Base-by-base conservation (phyloP, 306 rosid genomes). In the Prunus dulcis region DNA sequence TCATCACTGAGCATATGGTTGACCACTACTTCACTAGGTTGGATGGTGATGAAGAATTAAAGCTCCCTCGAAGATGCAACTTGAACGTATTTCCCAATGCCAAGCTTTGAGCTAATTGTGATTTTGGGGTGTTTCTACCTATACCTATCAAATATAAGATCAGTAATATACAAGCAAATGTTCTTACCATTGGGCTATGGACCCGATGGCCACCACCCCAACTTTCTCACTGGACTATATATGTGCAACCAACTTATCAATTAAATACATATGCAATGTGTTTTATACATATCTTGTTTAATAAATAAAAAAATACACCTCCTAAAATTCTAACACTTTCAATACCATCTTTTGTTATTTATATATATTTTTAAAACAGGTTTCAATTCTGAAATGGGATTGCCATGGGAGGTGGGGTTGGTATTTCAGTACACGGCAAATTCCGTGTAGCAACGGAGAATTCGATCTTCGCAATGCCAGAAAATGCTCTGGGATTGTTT, bases 351-450 rank as follows among this genome's bases (percentile, higher is more conserved):
- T 52, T 52, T 52, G n/a, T 18, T 52, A 9, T 52, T 18, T 52
- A 52, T 17, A 52, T 18, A 17, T 52, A 34, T 5, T 34, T 34
- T 34, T 5, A 6, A 34, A 58, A 63, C 56, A 91, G 94, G 91
- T 91, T 82, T 91, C 97, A 72, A 68, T 89, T 65, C 89, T 91
- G 52, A 79, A 79, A 91, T 78, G 94, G 94, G 72, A 86, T 88
- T 62, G 94, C 83, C 67, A 91, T 91, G 97, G 97, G 97, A 77
- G 94, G 90, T 80, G 92, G 97, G 2, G 92, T 92, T 4, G 97
- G 94, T 47, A 89, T 73, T 80, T 89, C 94, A 58, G 58, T 87
- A 19, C 92, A 87, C 46, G 89, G 92, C 56, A 88, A 86, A 83
- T 89, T 89, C 76, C 81, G 91, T 34, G 82, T 91, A 34, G 91